These are phyloP conservation scores for Caryocar brasiliense DNA, from an alignment of 441 rosid species.

Conservation along the genomic window DNA sequence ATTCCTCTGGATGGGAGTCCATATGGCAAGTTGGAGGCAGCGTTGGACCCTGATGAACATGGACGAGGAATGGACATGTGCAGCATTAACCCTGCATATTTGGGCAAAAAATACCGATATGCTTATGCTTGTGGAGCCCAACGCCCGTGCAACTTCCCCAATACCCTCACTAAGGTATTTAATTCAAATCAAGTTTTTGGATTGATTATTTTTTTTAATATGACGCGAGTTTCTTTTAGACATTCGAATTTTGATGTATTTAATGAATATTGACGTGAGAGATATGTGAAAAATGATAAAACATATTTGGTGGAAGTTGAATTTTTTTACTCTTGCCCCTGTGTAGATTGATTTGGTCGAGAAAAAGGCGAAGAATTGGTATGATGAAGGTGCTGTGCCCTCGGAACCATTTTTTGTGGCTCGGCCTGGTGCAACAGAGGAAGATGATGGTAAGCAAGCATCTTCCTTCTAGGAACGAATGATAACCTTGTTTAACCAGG, in stretches of 20 bases:
- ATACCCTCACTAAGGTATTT: constrained; percentile 78
- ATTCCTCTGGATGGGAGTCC: constrained; percentile 84
- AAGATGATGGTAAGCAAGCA: constrained; percentile 85
- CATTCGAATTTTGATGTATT: no score
- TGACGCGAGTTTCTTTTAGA: neutral
- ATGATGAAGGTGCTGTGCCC: constrained; percentile 70
- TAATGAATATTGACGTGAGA: no score
- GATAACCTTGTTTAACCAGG: no score
- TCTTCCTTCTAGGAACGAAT: no score
- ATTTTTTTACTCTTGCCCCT: neutral
- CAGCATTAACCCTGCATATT: constrained; percentile 64
- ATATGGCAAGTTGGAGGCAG: constrained; percentile 60
- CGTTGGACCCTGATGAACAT: constrained; percentile 76
- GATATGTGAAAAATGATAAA: no score
- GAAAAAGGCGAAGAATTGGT: constrained; percentile 80
- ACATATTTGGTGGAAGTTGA: neutral
- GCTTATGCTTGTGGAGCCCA: constrained; percentile 90
- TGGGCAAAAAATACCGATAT: constrained; percentile 68
- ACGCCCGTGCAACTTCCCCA: constrained; percentile 92
- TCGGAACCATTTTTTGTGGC: constrained; percentile 91
- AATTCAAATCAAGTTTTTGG: neutral
- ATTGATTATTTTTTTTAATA: neutral
- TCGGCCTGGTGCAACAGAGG: constrained; percentile 69
- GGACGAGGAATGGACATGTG: constrained; percentile 98
- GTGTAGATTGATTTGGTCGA: constrained; percentile 61